Evolutionary conservation across 306 rosid species (phyloP), one percentile per base, ranked within the genome.

Genomic region (Trifolium dubium): DNA sequence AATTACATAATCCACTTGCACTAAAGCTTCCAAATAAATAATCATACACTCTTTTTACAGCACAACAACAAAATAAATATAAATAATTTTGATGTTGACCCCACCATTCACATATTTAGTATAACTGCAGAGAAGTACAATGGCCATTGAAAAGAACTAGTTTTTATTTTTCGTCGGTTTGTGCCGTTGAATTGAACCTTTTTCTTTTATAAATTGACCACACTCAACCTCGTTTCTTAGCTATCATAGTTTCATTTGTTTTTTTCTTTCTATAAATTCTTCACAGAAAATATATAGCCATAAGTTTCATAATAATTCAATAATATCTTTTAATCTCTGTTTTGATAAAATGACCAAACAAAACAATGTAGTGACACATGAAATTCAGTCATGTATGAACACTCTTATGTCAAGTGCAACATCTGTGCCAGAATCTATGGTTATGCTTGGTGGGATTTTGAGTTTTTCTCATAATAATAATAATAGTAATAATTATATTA

Each of bases 271-370:
- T 85, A 86, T 54, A 81, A 77, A 77, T 39, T 56, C 85, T 49
- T 43, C 72, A 28, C 11, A 64, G 15, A n/a, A 78, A 77, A 23
- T n/a, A n/a, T n/a, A n/a, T 74, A 77, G 8, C 73, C 83, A 80
- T 3, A 59, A 30, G 40, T 5, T 47, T 47, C 9, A 4, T 23
- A 70, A 58, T 54, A 23, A 74, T 74, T 53, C 15, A 74, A 70
- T 18, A 50, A 66, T 18, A 50, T 35, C 78, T 82, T 70, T 78
- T 61, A 74, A 74, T 75, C 80, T 80, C 66, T 64, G 71, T 71
- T 68, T 66, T 9, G 12, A 3, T 6, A 49, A 73, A 53, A 91
- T 94, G 98, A 89, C 92, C 9, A 94, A 88, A 77, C 88, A 84
- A 67, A 94, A 59, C 6, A 59, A 85, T 87, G 87, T 82, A 76